Conservation (phyloP, 352 stramenopile species). For the Phytophthora megakarya region DNA sequence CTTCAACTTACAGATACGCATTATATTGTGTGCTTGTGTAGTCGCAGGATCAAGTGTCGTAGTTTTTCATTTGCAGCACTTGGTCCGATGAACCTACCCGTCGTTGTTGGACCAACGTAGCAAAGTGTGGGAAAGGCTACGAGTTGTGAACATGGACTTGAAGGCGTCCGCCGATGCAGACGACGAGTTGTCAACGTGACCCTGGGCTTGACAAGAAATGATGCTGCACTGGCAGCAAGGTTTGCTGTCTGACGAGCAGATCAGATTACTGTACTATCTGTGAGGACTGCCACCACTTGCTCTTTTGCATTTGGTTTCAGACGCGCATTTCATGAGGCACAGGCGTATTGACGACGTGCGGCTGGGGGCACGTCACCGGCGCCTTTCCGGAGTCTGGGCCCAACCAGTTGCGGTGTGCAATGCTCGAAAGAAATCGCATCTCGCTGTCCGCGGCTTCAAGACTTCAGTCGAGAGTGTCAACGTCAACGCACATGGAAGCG, state of each 20-base stretch:
- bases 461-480: slow-evolving; percentile 8
- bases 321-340: background rate
- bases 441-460: slow-evolving; percentile 15
- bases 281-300: background rate
- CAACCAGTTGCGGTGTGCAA: slow-evolving; percentile 4
- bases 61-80: too few relatives aligned
- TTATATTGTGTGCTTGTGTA: background rate
- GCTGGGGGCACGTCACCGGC: slow-evolving; percentile 20
- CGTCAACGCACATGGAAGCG: slow-evolving; percentile 17
- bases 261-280: slow-evolving; percentile 7
- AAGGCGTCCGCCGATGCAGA: slow-evolving; percentile 12
- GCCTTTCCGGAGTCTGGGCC: slow-evolving; percentile 15
- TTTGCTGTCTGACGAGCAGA: background rate
- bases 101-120: slow-evolving; percentile 10
- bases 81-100: background rate
- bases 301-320: background rate
- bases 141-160: background rate
- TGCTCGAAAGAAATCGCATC: slow-evolving; percentile 33
- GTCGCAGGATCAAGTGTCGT: background rate
- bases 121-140: background rate
- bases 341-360: slow-evolving; percentile 4
- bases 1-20: slow-evolving; percentile 5
- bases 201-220: background rate
- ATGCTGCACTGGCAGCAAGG: background rate
- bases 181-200: slow-evolving; percentile 8